phyloP scores from a whole-genome alignment of 164 flowering plant species.

The Chimonanthus praecox region DNA sequence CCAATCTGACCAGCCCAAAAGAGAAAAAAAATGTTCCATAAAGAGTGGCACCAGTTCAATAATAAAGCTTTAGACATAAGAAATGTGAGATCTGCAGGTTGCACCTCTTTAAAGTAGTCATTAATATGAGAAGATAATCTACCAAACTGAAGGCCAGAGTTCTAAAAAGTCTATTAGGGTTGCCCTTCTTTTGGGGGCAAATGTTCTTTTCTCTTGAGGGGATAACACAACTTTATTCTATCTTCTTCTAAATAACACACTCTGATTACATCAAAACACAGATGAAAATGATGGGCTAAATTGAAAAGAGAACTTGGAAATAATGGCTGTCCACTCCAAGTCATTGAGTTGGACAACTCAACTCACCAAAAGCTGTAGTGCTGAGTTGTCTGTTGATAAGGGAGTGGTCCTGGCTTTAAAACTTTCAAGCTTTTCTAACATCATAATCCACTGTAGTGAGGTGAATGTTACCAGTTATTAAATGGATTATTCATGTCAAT shows the following conservation, averaged over 20 bases:
- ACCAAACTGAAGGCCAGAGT: background rate
- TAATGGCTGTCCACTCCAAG: background rate
- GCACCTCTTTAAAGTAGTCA: background rate
- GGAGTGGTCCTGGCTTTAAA: background rate
- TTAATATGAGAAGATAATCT: no score
- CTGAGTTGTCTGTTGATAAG: no score
- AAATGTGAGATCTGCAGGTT: background rate
- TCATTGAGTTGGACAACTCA: background rate
- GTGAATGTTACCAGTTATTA: background rate
- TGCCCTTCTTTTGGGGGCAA: background rate
- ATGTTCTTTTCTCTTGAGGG: background rate
- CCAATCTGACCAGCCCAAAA: no score
- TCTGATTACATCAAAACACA: background rate
- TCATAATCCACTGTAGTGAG: background rate
- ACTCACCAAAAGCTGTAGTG: background rate
- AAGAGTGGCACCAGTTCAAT: background rate
- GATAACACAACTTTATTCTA: background rate
- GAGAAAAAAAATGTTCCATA: no score
- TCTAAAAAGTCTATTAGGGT: background rate
- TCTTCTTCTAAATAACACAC: background rate
- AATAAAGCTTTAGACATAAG: background rate
- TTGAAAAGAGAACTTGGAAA: background rate
- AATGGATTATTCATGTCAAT: no score
- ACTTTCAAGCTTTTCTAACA: background rate
- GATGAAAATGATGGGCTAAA: background rate